Evolutionary conservation across 108 stramenopile species (phyloP).

Genomic region (Nitzschia sp.): DNA sequence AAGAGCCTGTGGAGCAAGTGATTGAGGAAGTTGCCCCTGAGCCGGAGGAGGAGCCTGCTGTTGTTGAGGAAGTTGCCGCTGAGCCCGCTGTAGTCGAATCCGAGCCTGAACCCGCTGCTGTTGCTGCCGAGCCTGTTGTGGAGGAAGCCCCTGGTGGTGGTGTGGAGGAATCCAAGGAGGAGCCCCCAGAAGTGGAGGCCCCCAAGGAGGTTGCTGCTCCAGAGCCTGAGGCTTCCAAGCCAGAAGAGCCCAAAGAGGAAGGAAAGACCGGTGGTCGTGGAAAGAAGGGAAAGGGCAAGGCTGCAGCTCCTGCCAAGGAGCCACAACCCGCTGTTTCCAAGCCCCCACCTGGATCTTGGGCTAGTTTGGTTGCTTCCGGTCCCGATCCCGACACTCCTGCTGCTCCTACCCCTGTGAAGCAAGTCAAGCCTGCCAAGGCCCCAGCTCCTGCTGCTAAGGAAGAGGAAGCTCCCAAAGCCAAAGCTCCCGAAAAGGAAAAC

Average conservation of each 20-base stretch:
- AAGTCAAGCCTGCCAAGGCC: conserved; percentile 7
- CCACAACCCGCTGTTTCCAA: conserved; percentile 37
- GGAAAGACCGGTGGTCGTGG: conserved; percentile 21
- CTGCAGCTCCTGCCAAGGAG: conserved; percentile 10
- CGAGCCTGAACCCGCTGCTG: conserved; percentile 7
- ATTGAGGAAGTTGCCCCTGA: conserved; percentile 4
- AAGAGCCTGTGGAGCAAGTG: conserved; percentile 7
- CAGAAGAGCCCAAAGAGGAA: conserved; percentile 42
- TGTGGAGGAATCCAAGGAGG: conserved; percentile 52
- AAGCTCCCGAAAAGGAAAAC: conserved; percentile 27
- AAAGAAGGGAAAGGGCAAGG: conserved; percentile 26
- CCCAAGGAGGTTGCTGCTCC: conserved; percentile 28
- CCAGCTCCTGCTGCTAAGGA: conserved; percentile 20
- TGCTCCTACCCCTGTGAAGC: conserved; percentile 29
- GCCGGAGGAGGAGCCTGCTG: conserved; percentile 4
- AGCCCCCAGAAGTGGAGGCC: conserved; percentile 27
- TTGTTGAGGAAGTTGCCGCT: neutral
- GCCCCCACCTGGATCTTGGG: conserved; percentile 75
- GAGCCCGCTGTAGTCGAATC: conserved; percentile 8
- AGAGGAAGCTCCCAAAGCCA: conserved; percentile 13
- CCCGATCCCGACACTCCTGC: conserved; percentile 23
- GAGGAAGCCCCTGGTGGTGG: conserved; percentile 47
- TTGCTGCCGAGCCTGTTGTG: conserved; percentile 2
- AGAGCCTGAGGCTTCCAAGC: conserved; percentile 28
- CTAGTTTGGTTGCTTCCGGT: conserved; percentile 73